These are phyloP conservation scores for Alternaria metachromatica DNA, from an alignment of 2,329 filamentous ascomycete genomes.

Conservation along the genomic window DNA sequence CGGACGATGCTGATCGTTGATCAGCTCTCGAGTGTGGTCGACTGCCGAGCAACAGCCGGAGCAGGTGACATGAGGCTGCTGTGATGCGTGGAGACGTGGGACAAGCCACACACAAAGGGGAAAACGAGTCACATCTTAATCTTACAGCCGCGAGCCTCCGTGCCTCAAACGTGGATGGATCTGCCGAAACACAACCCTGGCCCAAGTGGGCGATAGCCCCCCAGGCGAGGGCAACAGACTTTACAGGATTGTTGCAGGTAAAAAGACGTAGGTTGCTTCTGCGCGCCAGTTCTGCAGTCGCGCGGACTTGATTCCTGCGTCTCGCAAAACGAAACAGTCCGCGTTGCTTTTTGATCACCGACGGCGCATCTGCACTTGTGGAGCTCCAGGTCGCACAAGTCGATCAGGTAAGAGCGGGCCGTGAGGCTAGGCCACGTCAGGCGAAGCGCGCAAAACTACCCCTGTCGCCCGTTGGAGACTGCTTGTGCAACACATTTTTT, in stretches of 20 bases:
- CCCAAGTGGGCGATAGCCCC: not conserved
- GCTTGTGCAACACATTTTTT: constrained; percentile 27
- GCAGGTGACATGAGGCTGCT: constrained; percentile 10
- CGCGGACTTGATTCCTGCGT: constrained; percentile 3
- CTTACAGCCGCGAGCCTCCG: constrained; percentile 1
- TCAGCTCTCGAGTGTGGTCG: not conserved
- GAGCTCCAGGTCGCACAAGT: constrained; percentile 25
- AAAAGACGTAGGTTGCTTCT: not conserved
- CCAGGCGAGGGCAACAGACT: not conserved
- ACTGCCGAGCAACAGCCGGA: constrained; percentile 13
- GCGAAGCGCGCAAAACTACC: constrained; percentile 21
- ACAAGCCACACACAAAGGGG: constrained; percentile 9
- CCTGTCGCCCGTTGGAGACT: constrained; percentile 35
- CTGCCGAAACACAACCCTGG: constrained; percentile 4
- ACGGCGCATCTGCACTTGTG: constrained; percentile 19
- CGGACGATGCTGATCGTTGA: not conserved
- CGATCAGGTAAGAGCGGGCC: constrained; percentile 38
- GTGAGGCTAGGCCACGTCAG: constrained; percentile 29
- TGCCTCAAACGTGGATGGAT: not conserved
- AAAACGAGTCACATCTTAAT: constrained; percentile 5
- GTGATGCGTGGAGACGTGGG: not conserved
- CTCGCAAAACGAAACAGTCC: constrained; percentile 13
- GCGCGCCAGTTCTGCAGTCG: constrained; percentile 2
- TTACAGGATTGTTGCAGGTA: constrained; percentile 1
- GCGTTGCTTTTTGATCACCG: constrained; percentile 20